These are phyloP conservation scores for Papiliotrema fonsecae DNA, from an alignment of 1,284 basidiomycete genomes.

Conservation along the genomic window DNA sequence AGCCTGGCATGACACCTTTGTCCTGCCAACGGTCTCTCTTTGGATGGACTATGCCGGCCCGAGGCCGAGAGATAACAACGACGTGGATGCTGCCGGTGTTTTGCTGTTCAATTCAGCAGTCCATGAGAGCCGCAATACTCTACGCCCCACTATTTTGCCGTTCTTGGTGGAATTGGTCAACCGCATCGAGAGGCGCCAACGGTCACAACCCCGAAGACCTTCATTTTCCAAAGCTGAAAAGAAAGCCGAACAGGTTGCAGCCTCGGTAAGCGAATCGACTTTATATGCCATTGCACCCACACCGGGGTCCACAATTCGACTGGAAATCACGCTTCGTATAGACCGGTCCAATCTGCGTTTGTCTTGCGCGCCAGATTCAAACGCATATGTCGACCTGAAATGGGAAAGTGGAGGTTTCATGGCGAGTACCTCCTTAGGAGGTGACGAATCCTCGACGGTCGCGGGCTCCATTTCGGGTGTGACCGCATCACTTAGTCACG, in stretches of 20 bases:
- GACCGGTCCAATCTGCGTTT: slow-evolving; percentile 78
- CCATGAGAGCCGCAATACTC: slow-evolving; percentile 76
- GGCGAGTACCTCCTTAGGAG: slow-evolving; percentile 66
- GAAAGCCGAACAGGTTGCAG: slow-evolving; percentile 9
- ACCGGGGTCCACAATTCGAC: slow-evolving; percentile 16
- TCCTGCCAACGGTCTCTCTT: slow-evolving; percentile 70
- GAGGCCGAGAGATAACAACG: not conserved
- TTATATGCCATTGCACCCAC: slow-evolving; percentile 5
- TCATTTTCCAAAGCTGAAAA: not conserved
- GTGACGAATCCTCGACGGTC: slow-evolving; percentile 60
- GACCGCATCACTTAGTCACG: slow-evolving; percentile 67
- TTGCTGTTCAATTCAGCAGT: slow-evolving; percentile 53
- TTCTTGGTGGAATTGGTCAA: slow-evolving; percentile 62
- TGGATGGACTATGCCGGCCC: slow-evolving; percentile 60
- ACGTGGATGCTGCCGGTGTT: slow-evolving; percentile 9
- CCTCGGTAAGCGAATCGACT: slow-evolving; percentile 9
- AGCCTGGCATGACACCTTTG: slow-evolving; percentile 39
- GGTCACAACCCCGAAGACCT: not conserved
- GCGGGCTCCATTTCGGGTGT: slow-evolving; percentile 74
- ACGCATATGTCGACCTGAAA: slow-evolving; percentile 74
- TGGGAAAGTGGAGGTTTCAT: slow-evolving; percentile 91
- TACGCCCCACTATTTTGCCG: slow-evolving; percentile 73
- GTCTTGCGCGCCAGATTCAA: slow-evolving; percentile 81
- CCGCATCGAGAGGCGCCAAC: slow-evolving; percentile 24
- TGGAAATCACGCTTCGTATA: slow-evolving; percentile 73